A percentile compares a stretch with the other conserved stretches of the same genome.
Conservation (phyloP, 1,284 basidiomycete genomes). For the Lentinula novae-zelandiae region DNA sequence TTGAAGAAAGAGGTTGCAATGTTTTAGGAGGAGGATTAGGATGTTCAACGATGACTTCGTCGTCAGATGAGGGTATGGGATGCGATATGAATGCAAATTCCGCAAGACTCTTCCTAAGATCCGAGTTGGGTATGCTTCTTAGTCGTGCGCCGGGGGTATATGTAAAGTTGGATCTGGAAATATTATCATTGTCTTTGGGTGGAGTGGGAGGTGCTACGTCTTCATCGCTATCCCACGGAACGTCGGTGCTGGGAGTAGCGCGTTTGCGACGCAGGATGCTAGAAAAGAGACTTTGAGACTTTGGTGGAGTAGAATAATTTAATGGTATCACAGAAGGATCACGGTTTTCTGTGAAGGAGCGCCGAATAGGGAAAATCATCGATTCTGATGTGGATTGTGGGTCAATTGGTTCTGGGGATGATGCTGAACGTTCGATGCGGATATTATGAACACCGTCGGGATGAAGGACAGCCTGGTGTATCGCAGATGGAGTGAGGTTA, state of each 20-base stretch:
- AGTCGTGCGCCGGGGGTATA: background rate
- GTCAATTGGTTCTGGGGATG: constrained; percentile 12
- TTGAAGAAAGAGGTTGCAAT: constrained; percentile 1
- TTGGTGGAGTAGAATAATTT: constrained; percentile 20
- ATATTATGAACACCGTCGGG: constrained; percentile 27
- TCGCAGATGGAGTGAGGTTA: constrained; percentile 34
- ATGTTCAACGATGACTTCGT: constrained; percentile 22
- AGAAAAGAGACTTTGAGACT: constrained; percentile 30
- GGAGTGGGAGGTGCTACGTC: constrained; percentile 29
- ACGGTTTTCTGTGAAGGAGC: constrained; percentile 31
- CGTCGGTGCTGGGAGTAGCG: constrained; percentile 24
- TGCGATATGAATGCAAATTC: constrained; percentile 37
- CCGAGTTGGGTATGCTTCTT: constrained; percentile 8
- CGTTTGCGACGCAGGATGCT: constrained; percentile 31
- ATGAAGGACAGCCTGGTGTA: constrained; percentile 32
- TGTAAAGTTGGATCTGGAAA: constrained; percentile 1
- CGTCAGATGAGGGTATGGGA: constrained; percentile 21
- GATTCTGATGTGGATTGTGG: background rate
- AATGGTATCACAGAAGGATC: constrained; percentile 19
- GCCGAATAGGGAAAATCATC: constrained; percentile 23
- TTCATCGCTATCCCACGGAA: constrained; percentile 10
- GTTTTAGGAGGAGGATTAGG: constrained; percentile 7
- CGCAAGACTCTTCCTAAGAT: constrained; percentile 27
- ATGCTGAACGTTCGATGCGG: constrained; percentile 22
- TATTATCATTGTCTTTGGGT: constrained; percentile 31